Base-by-base conservation (phyloP, 345 rosid species). In the Mangifera indica region DNA sequence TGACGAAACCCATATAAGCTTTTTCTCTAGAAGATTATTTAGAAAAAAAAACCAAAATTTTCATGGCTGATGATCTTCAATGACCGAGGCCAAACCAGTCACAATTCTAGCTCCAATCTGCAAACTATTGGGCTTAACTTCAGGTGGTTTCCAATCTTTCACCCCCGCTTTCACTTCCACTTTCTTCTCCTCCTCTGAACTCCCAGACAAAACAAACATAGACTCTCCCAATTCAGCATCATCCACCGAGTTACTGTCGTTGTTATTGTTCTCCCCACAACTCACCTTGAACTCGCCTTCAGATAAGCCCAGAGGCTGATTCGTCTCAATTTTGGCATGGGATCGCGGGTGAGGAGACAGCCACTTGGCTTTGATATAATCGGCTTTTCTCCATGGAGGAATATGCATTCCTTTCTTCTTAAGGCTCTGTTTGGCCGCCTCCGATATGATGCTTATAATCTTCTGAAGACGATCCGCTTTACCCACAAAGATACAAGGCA, bases 381-480 rank as follows among this genome's bases (percentile, higher is more conserved):
- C 95, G 0, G 82, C 83, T 81, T 87, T 91, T 71, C 98, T 89
- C 98, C 97, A 96, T 0, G 99, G 97, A 40, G 99, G 89, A 46
- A 91, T 51, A 59, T 81, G 91, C 91, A 96, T 92, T 22, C 93
- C 97, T 63, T 87, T 93, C 85, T 91, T 96, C 90, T 87, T 96
- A 83, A 93, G 57, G 80, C 94, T 86, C 85, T 86, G 91, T 44
- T 77, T 86, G 26, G 91, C 92, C 0, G 95, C 96, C 80, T 96
- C 87, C 26, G 90, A 88, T 40, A 85, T 77, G 17, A 89, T 72
- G 18, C 78, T 40, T 32, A 93, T 82, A 53, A 96, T 88, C 83
- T 78, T 89, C 59, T 84, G 83, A 2, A 93, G 89, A 73, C 98
- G 84, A 60, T 89, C 93, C 22, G 82, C 59, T 76, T 77, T 88